Conservation (phyloP, 1,284 basidiomycete species). For the Ganoderma lucidum region DNA sequence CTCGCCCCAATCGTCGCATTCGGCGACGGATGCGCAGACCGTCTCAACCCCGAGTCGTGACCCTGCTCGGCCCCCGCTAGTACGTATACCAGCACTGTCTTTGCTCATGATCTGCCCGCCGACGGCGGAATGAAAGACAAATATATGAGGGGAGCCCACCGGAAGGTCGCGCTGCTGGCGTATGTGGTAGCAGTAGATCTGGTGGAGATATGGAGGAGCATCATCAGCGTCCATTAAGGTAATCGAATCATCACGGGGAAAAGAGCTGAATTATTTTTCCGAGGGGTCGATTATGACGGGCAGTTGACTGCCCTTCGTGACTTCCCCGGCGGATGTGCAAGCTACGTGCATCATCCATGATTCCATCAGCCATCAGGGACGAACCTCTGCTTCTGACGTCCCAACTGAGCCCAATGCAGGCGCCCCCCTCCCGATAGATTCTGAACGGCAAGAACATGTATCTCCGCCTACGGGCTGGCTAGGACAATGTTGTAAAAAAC, state of each 20-base stretch:
- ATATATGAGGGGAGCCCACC: not conserved
- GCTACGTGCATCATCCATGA: not conserved
- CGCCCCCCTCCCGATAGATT: not conserved
- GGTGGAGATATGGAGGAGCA: slow-evolving; percentile 5
- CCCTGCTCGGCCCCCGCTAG: not conserved
- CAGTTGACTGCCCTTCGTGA: not conserved
- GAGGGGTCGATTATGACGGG: slow-evolving; percentile 1
- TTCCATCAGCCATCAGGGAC: slow-evolving; percentile 5
- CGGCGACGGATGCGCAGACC: slow-evolving; percentile 1
- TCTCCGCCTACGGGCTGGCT: not conserved
- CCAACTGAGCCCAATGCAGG: not conserved
- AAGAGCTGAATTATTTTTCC: not conserved
- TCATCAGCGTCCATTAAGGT: slow-evolving; percentile 1
- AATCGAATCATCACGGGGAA: not conserved
- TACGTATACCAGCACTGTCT: not conserved
- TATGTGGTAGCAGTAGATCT: not conserved
- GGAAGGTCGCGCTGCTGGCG: not conserved
- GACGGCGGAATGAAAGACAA: not conserved
- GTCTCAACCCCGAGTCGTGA: not conserved
- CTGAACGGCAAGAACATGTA: not conserved
- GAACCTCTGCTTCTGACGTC: not conserved
- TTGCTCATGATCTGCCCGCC: not conserved
- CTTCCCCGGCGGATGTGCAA: slow-evolving; percentile 1
- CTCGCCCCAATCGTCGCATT: not conserved
- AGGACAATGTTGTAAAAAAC: slow-evolving; percentile 2